Conservation (phyloP, 1,284 basidiomycete genomes). For the Leccinum subrobustum region DNA sequence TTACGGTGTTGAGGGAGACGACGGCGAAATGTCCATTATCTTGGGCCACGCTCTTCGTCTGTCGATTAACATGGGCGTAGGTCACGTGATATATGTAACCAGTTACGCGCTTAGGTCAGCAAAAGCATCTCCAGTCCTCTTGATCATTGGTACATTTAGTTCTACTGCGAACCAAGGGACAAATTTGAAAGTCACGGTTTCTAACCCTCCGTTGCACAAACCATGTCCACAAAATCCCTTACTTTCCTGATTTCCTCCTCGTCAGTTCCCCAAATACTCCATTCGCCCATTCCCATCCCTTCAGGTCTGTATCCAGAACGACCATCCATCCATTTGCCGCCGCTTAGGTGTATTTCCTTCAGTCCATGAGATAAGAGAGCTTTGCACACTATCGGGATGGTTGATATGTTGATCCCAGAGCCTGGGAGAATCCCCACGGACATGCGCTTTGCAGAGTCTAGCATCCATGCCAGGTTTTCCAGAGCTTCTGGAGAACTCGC, state of each 20-base stretch:
- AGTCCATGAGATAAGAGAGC: slow-evolving; percentile 54
- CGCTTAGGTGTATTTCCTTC: slow-evolving; percentile 70
- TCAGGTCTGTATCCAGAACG: slow-evolving; percentile 49
- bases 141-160: no score
- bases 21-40: slow-evolving; percentile 36
- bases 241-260: slow-evolving; percentile 52
- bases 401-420: slow-evolving; percentile 64
- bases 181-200: no score
- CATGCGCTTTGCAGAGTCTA: slow-evolving; percentile 30
- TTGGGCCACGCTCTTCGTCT: slow-evolving; percentile 19
- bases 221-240: slow-evolving; percentile 44
- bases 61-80: slow-evolving; percentile 14
- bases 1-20: slow-evolving; percentile 28
- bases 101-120: background rate
- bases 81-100: slow-evolving; percentile 29
- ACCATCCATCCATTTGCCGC: slow-evolving; percentile 57
- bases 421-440: slow-evolving; percentile 63
- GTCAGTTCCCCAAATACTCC: slow-evolving; percentile 65
- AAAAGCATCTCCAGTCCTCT: no score
- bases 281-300: slow-evolving; percentile 74
- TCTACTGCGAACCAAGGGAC: no score
- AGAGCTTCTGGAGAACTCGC: slow-evolving; percentile 41
- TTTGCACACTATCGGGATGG: slow-evolving; percentile 46
- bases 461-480: slow-evolving; percentile 43
- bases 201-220: background rate